Base-by-base conservation (phyloP, 495 filamentous ascomycete species). In the Usnea hakonensis region DNA sequence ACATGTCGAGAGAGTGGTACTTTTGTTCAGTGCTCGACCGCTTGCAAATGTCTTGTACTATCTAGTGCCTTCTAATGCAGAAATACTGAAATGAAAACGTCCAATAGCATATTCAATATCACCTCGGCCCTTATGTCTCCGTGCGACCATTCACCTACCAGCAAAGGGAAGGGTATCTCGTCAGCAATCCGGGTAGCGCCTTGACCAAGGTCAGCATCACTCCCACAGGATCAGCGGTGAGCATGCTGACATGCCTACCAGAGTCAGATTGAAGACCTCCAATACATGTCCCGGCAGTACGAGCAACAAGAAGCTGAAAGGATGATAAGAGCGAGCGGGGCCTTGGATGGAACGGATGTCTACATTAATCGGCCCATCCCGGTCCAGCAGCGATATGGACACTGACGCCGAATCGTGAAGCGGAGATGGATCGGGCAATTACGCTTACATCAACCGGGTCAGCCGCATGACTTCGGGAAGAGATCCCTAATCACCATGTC, bases 201-300 rank as follows among this genome's bases (percentile, higher is more conserved):
- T 70, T 82, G 52, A 82, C 80, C 62, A 73, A 80, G 71, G 80
- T 82, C 58, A 71, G 75, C 74, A 21, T 43, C 41, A 62, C 61
- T 50, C 44, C 32, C 30, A 5, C 41, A 33, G 50, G 44, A 21
- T 30, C 33, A 50, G 23, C 36, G 14, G 26, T 37, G 8, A 32
- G 28, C 13, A 17, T 19, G 21, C 63, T 68, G 50, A 62, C 61
- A 36, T 32, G 10, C 48, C 19, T 35, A n/a, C 30, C 43, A 82
- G 80, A 75, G 75, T 65, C 80, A 82, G 75, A 82, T 82, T 63
- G 77, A 82, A 58, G 80, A 82, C 61, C 72, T 82, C 17, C 75
- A 76, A 40, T 68, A 70, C 28, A 75, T 82, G 72, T 81, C 79
- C 16, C 66, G 75, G 50, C 77, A 81, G 63, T 82, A 82, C 64